Base-by-base conservation (phyloP, 78 protist species). In the Dictyostelium capitatum region DNA sequence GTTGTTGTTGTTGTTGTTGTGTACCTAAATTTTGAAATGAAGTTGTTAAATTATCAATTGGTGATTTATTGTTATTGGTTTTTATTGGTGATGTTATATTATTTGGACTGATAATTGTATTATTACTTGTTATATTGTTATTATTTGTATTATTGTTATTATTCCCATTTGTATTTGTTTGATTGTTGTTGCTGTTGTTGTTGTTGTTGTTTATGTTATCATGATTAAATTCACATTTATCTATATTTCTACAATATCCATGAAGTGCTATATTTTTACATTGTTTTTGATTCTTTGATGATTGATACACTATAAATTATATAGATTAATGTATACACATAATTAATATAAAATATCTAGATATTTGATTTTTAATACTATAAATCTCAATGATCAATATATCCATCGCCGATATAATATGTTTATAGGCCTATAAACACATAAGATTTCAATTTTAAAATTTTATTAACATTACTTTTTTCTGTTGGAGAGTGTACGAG, bases 141-240 rank as follows among this genome's bases (percentile, higher is more conserved):
- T 62, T 57, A 57, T 23, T 57, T 57, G 32, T 28, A 12, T 47
- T 75, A 23, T 62, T 57, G 43, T 37, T 37, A 37, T 37, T 28
- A 12, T 47, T 75, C 12, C 32, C 6, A 37, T 20, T 48, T 32
- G 54, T 28, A n/a, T 41, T 28, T 59, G 43, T 37, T 37, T 37
- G 43, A 37, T 48, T 41, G 48, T 46, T 47, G 32, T 3, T 47
- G 78, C 17, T 41, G 78, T 20, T 37, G 32, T 41, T 74, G 20
- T 5, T 8, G n/a, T 15, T 48, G 54, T 65, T 65, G 74, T 10
- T 65, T 37, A 30, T 50, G 79, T 70, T 23, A 14, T 50, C 65
- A 19, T 75, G 81, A 48, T 23, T 48, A 25, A 48, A 75, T 75
- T 75, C 81, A 54, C 81, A 75, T 48, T 75, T 75, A 75, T 75